Evolutionary conservation across 805 yeast species (phyloP).

Genomic region (Cyberlindnera mycetangii): DNA sequence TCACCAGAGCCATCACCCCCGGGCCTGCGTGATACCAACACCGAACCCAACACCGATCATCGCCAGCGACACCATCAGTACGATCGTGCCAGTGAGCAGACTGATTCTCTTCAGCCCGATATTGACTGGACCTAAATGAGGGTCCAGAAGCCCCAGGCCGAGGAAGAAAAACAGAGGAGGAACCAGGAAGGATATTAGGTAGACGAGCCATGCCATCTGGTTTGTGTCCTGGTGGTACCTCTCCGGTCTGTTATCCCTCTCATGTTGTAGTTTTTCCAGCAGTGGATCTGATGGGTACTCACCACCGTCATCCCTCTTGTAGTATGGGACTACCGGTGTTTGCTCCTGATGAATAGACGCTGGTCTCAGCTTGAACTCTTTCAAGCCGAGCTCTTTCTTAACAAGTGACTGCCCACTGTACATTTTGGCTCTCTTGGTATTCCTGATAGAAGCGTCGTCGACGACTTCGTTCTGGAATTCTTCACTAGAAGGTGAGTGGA

Average conservation of each 20-base stretch:
- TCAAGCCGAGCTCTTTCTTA: constrained; percentile 10
- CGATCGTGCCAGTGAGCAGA: constrained; percentile 20
- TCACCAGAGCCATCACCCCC: not conserved
- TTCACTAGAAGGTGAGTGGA: constrained; percentile 16
- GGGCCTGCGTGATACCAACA: constrained; percentile 33
- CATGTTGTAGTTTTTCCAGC: constrained; percentile 21
- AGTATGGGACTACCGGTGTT: not conserved
- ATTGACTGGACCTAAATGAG: constrained; percentile 12
- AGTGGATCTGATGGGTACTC: constrained; percentile 8
- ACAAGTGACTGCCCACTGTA: constrained; percentile 5
- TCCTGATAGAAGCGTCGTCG: constrained; percentile 12
- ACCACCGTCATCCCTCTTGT: constrained; percentile 4
- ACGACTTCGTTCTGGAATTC: constrained; percentile 1
- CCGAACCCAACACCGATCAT: constrained; percentile 47
- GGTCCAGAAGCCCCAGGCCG: constrained; percentile 27
- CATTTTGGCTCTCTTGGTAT: constrained; percentile 7
- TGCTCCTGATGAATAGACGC: not conserved
- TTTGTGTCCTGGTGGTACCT: constrained; percentile 7
- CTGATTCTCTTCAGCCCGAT: constrained; percentile 18
- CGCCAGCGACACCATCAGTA: constrained; percentile 29
- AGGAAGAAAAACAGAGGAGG: constrained; percentile 31
- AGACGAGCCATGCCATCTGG: constrained; percentile 5
- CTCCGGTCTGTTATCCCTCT: constrained; percentile 12
- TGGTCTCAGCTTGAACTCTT: constrained; percentile 14
- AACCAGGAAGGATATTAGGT: constrained; percentile 21